Percentiles rank a stretch among this genome's conserved stretches.
Evolutionary conservation across 192 early-diverging fungal species (phyloP).

Genomic region (Gorgonomyces haynaldii): DNA sequence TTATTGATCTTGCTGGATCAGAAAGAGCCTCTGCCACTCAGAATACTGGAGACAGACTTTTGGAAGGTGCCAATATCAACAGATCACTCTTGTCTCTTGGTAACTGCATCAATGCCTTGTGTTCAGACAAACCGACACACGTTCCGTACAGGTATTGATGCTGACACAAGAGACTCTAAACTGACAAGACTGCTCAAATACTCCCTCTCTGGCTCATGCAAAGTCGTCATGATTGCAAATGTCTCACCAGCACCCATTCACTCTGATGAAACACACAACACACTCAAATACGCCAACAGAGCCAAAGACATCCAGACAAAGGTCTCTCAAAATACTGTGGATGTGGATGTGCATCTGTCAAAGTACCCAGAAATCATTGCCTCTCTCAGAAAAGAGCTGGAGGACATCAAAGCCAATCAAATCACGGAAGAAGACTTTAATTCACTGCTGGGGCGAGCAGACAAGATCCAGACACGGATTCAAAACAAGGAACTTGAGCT

Average conservation of each 20-base stretch:
- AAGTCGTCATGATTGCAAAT: slow-evolving; percentile 53
- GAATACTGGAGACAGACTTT: slow-evolving; percentile 48
- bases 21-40: slow-evolving; percentile 31
- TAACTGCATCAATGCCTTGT: slow-evolving; percentile 70
- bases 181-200: slow-evolving; percentile 57
- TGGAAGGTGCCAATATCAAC: slow-evolving; percentile 74
- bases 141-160: slow-evolving; percentile 39
- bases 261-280: slow-evolving; percentile 53
- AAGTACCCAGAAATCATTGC: slow-evolving; percentile 26
- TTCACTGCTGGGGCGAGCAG: no score
- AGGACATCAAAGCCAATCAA: no score
- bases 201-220: slow-evolving; percentile 35
- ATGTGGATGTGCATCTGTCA: slow-evolving; percentile 19
- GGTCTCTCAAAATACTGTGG: slow-evolving; percentile 24
- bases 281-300: slow-evolving; percentile 53
- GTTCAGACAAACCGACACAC: slow-evolving; percentile 32
- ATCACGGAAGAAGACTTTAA: no score
- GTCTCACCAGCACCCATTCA: slow-evolving; percentile 42
- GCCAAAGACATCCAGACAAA: slow-evolving; percentile 53
- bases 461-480: no score
- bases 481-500: no score
- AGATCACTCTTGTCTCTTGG: slow-evolving; percentile 57
- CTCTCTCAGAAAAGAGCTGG: slow-evolving; percentile 23
- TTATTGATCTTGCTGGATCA: slow-evolving; percentile 66
- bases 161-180: slow-evolving; percentile 52